Percentiles rank a stretch among this genome's conserved stretches.
Evolutionary conservation across 2,329 filamentous ascomycete species (phyloP).

Genomic region (Pseudocercospora cruenta): DNA sequence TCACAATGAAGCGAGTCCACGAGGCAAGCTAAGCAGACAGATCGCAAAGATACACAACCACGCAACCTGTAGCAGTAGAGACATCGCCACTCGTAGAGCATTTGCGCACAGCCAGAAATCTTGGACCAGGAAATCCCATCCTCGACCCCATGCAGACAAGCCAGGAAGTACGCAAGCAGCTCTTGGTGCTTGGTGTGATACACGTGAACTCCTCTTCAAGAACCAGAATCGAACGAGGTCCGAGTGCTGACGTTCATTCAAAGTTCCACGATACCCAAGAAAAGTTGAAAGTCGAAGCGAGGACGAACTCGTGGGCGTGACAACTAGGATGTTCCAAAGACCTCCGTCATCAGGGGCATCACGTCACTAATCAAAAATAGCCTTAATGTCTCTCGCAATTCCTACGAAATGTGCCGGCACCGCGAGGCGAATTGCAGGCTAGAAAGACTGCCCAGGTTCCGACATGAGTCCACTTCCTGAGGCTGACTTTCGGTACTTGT

Average conservation of each 20-base stretch:
- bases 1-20: no score
- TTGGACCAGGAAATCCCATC: not conserved
- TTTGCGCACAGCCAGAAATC: not conserved
- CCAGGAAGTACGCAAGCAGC: not conserved
- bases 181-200: not conserved
- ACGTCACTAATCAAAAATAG: not conserved
- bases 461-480: not conserved
- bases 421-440: not conserved
- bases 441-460: not conserved
- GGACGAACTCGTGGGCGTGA: not conserved
- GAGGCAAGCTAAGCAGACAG: not conserved
- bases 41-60: not conserved
- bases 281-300: not conserved
- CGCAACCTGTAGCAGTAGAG: no score
- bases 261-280: not conserved
- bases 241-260: constrained; percentile 2
- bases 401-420: not conserved
- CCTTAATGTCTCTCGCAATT: not conserved
- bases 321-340: not conserved
- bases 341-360: not conserved
- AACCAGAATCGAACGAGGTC: not conserved
- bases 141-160: not conserved
- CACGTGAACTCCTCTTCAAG: not conserved
- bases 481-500: not conserved
- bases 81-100: no score